Evolutionary conservation across 139 green algal genomes (phyloP), one percentile per base, ranked within the genome.

Genomic region (Micractinium conductrix): DNA sequence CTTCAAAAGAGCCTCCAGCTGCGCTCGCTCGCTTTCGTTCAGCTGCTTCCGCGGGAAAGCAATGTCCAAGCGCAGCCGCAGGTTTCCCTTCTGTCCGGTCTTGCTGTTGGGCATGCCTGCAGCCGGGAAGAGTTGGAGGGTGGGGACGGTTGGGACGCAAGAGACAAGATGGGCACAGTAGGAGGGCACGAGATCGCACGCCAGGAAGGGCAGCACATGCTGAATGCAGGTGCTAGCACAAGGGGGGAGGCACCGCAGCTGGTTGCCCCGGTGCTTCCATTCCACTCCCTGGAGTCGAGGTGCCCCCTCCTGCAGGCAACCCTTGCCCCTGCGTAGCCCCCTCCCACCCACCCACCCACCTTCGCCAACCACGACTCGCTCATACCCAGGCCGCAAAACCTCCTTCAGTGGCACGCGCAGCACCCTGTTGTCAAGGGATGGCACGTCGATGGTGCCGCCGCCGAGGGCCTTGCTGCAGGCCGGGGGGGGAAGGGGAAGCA

Each of bases 41-140:
- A 90, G 42, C 50, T 78, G 78, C 50, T 83, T 80, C 12, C 70
- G 44, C 0, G 94, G 94, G 78, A 96, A 97, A 2, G 67, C 50
- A 26, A 97, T 85, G 4, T 95, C 87, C 74, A 96, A 96, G 58
- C 91, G 87, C 22, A 97, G 50, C 1, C 93, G 37, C 62, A 97
- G 70, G 87, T 96, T 93, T 35, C 94, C 94, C 73, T 85, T 91
- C 2, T 16, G 76, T 2, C 93, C 94, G 0, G 89, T 90, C 82
- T 94, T 96, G 62, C 84, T 91, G 53, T 94, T 92, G 21, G 94
- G 94, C 94, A 97, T 97, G 84, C 94, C 94, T 85, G 96, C 92
- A 68, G 42, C 76, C 24, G 26, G 50, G 55, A 35, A 80, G 48
- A 33, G 76, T n/a, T n/a, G n/a, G 17, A 53, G 53, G 14, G 74